These are phyloP conservation scores for Linderniella brevidens DNA, from an alignment of 257 asterid species.

Conservation along the genomic window DNA sequence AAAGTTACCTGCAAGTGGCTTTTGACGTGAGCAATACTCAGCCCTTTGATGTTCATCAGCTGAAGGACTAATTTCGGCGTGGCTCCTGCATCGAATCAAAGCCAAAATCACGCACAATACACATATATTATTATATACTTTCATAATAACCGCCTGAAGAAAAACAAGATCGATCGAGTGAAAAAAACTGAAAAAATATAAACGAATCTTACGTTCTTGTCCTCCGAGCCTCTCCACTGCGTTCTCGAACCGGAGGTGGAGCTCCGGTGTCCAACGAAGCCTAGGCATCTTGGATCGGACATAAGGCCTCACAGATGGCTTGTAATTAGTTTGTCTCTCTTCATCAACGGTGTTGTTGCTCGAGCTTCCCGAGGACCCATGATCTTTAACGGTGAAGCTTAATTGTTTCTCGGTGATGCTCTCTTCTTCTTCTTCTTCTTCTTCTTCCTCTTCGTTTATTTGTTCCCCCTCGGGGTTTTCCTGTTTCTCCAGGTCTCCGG, in stretches of 20 bases:
- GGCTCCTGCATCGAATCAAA: slow-evolving; percentile 44
- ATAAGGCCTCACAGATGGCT: slow-evolving; percentile 55
- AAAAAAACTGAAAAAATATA: neutral
- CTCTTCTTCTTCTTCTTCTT: slow-evolving; percentile 26
- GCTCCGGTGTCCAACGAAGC: slow-evolving; percentile 87
- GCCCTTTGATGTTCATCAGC: slow-evolving; percentile 68
- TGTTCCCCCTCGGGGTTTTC: slow-evolving; percentile 9
- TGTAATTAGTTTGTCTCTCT: slow-evolving; percentile 48
- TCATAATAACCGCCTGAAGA: neutral
- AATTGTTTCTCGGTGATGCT: slow-evolving; percentile 14
- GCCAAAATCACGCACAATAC: neutral
- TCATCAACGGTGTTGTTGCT: slow-evolving; percentile 72
- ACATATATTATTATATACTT: neutral
- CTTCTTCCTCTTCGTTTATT: slow-evolving; percentile 18
- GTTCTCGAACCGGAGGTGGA: slow-evolving; percentile 54
- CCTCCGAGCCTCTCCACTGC: slow-evolving; percentile 86
- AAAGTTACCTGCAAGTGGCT: slow-evolving; percentile 69
- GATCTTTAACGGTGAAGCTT: slow-evolving; percentile 22
- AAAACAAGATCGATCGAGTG: too few species aligned
- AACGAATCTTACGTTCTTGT: slow-evolving; percentile 46
- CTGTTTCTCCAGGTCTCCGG: neutral
- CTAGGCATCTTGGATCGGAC: slow-evolving; percentile 79
- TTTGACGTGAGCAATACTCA: slow-evolving; percentile 82
- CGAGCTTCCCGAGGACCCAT: slow-evolving; percentile 47
- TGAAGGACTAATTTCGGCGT: slow-evolving; percentile 77